Conservation (phyloP, 2,329 filamentous ascomycete genomes). For the Nemania sp. region DNA sequence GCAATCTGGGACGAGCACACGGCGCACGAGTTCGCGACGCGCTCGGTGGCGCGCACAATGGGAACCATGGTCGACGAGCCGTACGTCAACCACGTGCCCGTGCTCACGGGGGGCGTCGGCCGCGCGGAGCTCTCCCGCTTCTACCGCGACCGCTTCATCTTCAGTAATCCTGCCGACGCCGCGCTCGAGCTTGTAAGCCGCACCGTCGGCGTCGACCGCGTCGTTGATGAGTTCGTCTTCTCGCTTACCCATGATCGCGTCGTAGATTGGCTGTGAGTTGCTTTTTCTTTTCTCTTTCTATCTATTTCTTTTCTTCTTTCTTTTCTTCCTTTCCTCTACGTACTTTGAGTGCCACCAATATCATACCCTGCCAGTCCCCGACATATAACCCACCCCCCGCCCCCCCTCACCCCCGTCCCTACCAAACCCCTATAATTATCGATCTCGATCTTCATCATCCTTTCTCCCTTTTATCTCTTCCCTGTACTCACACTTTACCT, state of each 20-base stretch:
- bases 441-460: background rate
- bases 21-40: conserved; percentile 69
- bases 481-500: no score
- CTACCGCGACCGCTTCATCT: conserved; percentile 76
- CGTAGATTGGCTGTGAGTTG: conserved; percentile 71
- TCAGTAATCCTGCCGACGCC: conserved; percentile 70
- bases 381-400: no score
- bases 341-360: no score
- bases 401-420: background rate
- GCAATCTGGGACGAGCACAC: conserved; percentile 81
- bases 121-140: conserved; percentile 66
- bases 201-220: conserved; percentile 71
- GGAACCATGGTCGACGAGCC: conserved; percentile 79
- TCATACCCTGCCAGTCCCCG: no score
- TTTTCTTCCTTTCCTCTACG: background rate
- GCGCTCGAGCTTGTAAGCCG: conserved; percentile 71
- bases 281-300: background rate
- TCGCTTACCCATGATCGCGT: conserved; percentile 64
- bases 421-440: no score
- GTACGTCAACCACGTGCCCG: conserved; percentile 79
- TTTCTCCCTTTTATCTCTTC: background rate
- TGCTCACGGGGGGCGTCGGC: conserved; percentile 70
- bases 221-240: conserved; percentile 73
- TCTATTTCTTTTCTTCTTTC: no score
- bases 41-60: conserved; percentile 75